Conservation (phyloP, 257 asterid species). For the Rubia yunnanensis region DNA sequence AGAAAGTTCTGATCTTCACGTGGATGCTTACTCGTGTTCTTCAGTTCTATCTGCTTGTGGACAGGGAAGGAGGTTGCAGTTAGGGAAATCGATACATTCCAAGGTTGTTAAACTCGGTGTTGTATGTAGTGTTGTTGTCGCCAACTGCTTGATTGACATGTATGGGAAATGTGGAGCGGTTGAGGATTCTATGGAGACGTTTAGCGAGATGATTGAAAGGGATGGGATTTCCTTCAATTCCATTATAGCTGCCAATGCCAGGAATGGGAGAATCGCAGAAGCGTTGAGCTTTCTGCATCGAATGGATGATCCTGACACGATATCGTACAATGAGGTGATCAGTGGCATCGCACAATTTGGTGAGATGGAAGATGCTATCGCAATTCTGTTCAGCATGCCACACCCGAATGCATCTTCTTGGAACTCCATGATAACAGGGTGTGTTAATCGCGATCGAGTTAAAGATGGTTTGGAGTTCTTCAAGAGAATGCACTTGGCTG, state of each 20-base stretch:
- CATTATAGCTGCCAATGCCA: constrained; percentile 64
- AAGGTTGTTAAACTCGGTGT: constrained; percentile 61
- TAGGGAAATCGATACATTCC: constrained; percentile 64
- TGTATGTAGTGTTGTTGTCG: constrained; percentile 28
- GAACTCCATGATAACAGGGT: constrained; percentile 77
- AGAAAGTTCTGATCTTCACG: constrained; percentile 39
- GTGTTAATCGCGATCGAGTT: constrained; percentile 43
- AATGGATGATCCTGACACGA: constrained; percentile 59
- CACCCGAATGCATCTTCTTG: constrained; percentile 75
- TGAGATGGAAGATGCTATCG: constrained; percentile 48
- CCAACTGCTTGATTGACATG: constrained; percentile 56
- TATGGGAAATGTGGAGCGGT: constrained; percentile 70
- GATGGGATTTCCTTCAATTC: constrained; percentile 74
- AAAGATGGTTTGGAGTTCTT: constrained; percentile 45
- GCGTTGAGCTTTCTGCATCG: constrained; percentile 33
- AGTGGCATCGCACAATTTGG: constrained; percentile 69
- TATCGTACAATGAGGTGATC: constrained; percentile 65
- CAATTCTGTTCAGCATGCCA: constrained; percentile 34
- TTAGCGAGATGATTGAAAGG: constrained; percentile 30
- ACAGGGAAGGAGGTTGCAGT: constrained; percentile 29
- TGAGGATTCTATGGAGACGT: constrained; percentile 37
- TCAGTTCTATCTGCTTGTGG: constrained; percentile 73
- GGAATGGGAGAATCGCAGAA: constrained; percentile 48
- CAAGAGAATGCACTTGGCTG: constrained; percentile 43
- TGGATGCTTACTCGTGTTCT: constrained; percentile 67